Evolutionary conservation across 768 basidiomycete genomes (phyloP).

Genomic region (Suillus subaureus): DNA sequence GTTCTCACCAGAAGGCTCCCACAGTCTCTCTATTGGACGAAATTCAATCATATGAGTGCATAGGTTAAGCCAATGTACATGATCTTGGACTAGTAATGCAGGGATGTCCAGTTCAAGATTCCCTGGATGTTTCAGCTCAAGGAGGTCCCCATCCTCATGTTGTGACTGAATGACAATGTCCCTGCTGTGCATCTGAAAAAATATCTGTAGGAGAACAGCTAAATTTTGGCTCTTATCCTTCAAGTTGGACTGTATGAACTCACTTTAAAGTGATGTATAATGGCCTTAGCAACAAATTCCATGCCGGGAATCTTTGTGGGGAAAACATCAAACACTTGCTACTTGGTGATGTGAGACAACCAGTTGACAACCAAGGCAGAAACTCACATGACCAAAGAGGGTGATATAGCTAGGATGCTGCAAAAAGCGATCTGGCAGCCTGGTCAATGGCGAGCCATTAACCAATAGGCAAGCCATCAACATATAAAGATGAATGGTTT

Average conservation of each 20-base stretch:
- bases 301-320: conserved; percentile 37
- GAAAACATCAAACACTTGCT: conserved; percentile 35
- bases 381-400: conserved; percentile 40
- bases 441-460: conserved; percentile 41
- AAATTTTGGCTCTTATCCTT: not conserved
- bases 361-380: not conserved
- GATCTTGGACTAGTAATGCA: conserved; percentile 16
- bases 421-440: conserved; percentile 37
- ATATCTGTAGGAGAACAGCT: not conserved
- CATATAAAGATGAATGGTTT: conserved; percentile 42
- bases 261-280: conserved; percentile 26
- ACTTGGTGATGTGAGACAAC: not conserved
- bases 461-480: conserved; percentile 44
- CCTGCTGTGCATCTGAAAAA: not conserved
- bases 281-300: conserved; percentile 33
- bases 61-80: conserved; percentile 27
- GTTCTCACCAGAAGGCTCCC: conserved; percentile 19
- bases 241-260: not conserved
- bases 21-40: conserved; percentile 17
- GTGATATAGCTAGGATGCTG: conserved; percentile 35
- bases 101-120: conserved; percentile 23
- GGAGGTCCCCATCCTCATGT: conserved; percentile 1
- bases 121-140: conserved; percentile 20
- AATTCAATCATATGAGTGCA: conserved; percentile 18
- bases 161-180: conserved; percentile 10